phyloP scores from a whole-genome alignment of 164 flowering plant genomes.

The Liquidambar formosana region DNA sequence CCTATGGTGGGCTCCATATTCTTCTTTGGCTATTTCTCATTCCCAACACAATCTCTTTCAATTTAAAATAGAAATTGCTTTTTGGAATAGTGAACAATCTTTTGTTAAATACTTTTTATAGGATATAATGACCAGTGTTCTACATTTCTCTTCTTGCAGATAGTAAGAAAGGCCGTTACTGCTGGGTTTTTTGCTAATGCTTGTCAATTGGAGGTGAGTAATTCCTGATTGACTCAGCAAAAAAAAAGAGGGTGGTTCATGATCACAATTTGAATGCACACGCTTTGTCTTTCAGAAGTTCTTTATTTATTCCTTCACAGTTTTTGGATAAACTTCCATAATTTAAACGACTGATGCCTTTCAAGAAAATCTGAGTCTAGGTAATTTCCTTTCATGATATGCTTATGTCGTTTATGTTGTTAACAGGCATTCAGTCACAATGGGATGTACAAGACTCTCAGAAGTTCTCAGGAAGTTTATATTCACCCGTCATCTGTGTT shows the following conservation, averaged over 20 bases:
- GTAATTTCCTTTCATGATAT: neutral
- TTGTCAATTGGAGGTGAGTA: constrained; percentile 83
- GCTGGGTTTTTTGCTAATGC: constrained; percentile 98
- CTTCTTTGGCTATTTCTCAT: neutral
- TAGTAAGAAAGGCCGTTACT: constrained; percentile 77
- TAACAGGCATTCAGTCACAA: constrained; percentile 64
- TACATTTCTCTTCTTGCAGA: constrained; percentile 41
- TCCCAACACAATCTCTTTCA: neutral
- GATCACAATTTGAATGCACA: neutral
- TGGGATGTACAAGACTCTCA: constrained; percentile 84
- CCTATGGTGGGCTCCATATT: neutral
- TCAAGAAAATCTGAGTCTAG: neutral
- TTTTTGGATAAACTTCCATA: neutral
- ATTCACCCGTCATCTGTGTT: constrained; percentile 97
- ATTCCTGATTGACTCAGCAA: no score
- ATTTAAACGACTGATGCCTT: neutral
- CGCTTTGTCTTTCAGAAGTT: neutral
- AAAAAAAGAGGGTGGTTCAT: no score
- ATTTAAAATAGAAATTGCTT: neutral
- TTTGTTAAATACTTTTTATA: neutral
- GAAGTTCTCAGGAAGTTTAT: constrained; percentile 87
- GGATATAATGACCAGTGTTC: neutral
- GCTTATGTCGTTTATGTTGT: constrained; percentile 11
- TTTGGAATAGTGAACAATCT: neutral
- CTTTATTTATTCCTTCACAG: neutral